phyloP scores from a whole-genome alignment of 306 rosid species.

The Comarum palustre region DNA sequence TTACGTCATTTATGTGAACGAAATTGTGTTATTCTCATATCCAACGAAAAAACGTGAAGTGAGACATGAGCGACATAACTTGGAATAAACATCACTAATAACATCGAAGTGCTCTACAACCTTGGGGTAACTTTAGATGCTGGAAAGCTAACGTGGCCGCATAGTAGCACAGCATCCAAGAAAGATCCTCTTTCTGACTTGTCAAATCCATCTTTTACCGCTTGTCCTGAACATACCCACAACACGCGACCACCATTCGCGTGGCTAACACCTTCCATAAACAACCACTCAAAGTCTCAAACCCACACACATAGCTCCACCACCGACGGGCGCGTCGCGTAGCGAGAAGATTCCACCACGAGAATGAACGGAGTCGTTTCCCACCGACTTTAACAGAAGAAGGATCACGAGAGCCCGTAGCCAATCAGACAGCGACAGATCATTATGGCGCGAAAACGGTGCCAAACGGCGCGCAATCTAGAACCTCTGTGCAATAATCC shows the following conservation, averaged over 20 bases:
- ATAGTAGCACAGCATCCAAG: neutral
- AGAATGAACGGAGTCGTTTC: constrained; percentile 17
- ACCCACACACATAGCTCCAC: neutral
- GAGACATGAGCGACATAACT: too few species aligned
- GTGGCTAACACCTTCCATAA: neutral
- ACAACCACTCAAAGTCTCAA: neutral
- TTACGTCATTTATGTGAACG: too few species aligned
- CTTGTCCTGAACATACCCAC: neutral
- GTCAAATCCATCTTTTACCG: neutral
- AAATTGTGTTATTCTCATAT: too few species aligned
- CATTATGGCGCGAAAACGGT: constrained; percentile 11
- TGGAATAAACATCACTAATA: too few species aligned
- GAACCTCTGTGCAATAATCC: neutral
- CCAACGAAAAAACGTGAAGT: too few species aligned
- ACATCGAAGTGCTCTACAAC: too few species aligned
- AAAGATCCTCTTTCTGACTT: neutral
- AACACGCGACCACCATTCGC: neutral
- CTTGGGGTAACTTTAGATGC: too few species aligned
- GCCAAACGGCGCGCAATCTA: neutral
- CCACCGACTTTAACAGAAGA: constrained; percentile 46
- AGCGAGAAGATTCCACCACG: neutral
- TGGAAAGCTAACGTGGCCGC: neutral
- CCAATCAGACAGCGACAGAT: neutral
- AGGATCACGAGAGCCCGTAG: constrained; percentile 12
- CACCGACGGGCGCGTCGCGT: neutral